Percentiles rank a stretch among this genome's conserved stretches.
These are phyloP conservation scores for Geranomyces michiganensis DNA, from an alignment of 192 early-diverging fungal genomes.

Conservation along the genomic window DNA sequence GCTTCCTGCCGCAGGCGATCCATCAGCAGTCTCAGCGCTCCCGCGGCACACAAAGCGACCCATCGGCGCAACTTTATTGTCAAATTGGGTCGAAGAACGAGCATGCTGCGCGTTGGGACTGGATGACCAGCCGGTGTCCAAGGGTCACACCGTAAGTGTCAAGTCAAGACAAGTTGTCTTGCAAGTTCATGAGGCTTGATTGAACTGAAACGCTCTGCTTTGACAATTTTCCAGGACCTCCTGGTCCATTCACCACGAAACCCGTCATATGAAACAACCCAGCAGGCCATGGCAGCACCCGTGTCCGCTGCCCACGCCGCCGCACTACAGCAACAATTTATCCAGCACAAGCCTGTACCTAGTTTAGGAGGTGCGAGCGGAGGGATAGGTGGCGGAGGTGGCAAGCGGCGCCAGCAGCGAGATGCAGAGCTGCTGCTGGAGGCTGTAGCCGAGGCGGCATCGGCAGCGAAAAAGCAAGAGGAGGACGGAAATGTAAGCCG, in stretches of 20 bases:
- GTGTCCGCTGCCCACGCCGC: no score
- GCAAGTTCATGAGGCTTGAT: no score
- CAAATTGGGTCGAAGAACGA: constrained; percentile 63
- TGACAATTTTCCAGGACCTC: not conserved
- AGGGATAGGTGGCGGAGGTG: no score
- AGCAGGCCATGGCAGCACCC: not conserved
- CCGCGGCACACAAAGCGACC: not conserved
- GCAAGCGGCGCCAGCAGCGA: constrained; percentile 16
- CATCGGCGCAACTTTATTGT: constrained; percentile 53
- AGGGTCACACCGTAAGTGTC: constrained; percentile 26
- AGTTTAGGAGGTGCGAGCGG: no score
- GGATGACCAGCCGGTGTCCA: constrained; percentile 1
- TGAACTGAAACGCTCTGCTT: constrained; percentile 13
- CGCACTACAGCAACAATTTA: no score
- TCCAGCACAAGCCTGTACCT: no score
- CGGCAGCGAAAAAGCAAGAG: not conserved
- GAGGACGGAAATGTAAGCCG: not conserved
- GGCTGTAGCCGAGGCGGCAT: constrained; percentile 39
- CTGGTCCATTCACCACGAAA: not conserved
- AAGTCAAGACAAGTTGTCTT: no score
- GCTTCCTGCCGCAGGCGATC: no score
- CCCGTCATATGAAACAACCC: not conserved
- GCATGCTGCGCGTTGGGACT: constrained; percentile 29
- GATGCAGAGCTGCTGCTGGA: constrained; percentile 49
- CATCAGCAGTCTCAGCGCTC: no score